phyloP scores from a whole-genome alignment of 805 yeast genomes.

The Lipomyces sp. region DNA sequence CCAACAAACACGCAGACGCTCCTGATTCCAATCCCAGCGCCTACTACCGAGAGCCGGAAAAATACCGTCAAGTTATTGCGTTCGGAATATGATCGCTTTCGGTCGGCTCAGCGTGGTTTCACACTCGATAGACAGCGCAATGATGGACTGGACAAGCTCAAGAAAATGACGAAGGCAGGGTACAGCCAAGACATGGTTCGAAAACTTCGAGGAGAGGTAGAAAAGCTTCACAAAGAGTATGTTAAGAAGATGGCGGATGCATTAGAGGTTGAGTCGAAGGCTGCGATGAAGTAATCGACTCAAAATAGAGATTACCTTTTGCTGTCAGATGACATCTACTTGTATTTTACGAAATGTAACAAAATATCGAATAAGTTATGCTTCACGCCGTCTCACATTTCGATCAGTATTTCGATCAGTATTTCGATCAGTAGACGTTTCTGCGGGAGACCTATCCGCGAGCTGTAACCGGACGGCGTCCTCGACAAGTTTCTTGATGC shows the following conservation, averaged over 20 bases:
- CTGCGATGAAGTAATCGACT: slow-evolving; percentile 1
- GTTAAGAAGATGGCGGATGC: slow-evolving; percentile 52
- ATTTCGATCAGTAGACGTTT: not conserved
- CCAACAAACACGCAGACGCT: slow-evolving; percentile 69
- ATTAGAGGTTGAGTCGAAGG: slow-evolving; percentile 9
- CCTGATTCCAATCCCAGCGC: slow-evolving; percentile 70
- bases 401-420: not conserved
- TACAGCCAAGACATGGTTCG: slow-evolving; percentile 41
- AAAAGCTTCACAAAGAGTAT: slow-evolving; percentile 65
- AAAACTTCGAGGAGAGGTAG: slow-evolving; percentile 58
- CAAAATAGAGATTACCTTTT: no score
- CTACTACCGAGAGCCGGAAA: slow-evolving; percentile 63
- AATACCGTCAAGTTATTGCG: slow-evolving; percentile 43
- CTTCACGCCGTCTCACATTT: no score
- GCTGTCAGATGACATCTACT: not conserved
- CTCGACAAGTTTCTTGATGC: slow-evolving; percentile 62
- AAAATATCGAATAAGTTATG: no score
- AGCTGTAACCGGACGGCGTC: slow-evolving; percentile 49
- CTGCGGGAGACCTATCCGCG: slow-evolving; percentile 1
- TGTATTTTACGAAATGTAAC: not conserved
- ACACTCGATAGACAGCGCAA: slow-evolving; percentile 54
- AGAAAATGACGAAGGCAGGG: slow-evolving; percentile 49
- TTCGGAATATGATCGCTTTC: not conserved
- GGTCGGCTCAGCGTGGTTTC: slow-evolving; percentile 38
- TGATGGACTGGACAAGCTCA: slow-evolving; percentile 54